Conservation (phyloP, 2,329 filamentous ascomycete genomes). For the Microsporum ferrugineum region DNA sequence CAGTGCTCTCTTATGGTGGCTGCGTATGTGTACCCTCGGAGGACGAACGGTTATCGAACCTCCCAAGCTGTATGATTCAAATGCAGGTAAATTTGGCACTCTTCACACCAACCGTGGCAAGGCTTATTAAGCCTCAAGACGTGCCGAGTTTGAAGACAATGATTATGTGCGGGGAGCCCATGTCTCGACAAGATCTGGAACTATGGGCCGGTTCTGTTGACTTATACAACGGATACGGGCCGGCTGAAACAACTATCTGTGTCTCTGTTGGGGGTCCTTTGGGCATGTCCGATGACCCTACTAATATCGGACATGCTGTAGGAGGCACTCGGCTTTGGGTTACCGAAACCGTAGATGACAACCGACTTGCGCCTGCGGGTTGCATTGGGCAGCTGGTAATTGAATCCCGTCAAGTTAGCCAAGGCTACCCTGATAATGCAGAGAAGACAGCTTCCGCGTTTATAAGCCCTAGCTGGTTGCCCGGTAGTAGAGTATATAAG, state of each 20-base stretch:
- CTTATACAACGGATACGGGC: constrained; percentile 36
- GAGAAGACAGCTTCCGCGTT: constrained; percentile 45
- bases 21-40: constrained; percentile 49
- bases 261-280: constrained; percentile 30
- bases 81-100: constrained; percentile 46
- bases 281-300: constrained; percentile 25
- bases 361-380: constrained; percentile 42
- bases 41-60: constrained; percentile 38
- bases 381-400: constrained; percentile 50
- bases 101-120: constrained; percentile 50
- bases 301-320: constrained; percentile 27
- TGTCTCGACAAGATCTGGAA: constrained; percentile 30
- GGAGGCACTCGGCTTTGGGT: constrained; percentile 25
- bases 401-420: constrained; percentile 43
- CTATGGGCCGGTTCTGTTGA: constrained; percentile 33
- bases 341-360: constrained; percentile 25
- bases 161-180: constrained; percentile 37
- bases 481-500: constrained; percentile 22
- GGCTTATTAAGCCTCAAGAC: constrained; percentile 33
- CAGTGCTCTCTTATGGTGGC: constrained; percentile 44
- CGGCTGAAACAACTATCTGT: constrained; percentile 35
- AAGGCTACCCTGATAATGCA: constrained; percentile 21
- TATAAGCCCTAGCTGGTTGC: constrained; percentile 32
- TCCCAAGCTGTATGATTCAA: constrained; percentile 39
- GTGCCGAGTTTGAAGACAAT: constrained; percentile 33